Evolutionary conservation across 2,329 filamentous ascomycete genomes (phyloP).

Genomic region (Fusarium sulawesiense): DNA sequence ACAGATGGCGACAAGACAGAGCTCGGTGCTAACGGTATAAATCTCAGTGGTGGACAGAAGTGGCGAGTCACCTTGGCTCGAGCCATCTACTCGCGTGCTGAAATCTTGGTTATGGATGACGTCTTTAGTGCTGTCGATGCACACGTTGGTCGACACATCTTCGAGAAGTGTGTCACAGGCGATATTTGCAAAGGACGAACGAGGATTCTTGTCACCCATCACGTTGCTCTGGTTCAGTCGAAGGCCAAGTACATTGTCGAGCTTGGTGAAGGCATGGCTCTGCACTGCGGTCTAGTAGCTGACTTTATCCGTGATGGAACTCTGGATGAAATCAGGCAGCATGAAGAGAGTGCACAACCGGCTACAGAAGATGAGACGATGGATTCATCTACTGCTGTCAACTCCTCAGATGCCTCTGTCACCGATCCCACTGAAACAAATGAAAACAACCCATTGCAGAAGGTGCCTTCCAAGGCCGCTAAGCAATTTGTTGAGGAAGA

Average conservation of each 20-base stretch:
- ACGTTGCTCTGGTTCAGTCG: slow-evolving; percentile 76
- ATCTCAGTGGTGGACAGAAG: slow-evolving; percentile 84
- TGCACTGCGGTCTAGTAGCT: slow-evolving; percentile 72
- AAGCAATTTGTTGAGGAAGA: slow-evolving; percentile 84
- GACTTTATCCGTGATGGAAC: slow-evolving; percentile 71
- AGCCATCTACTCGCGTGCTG: slow-evolving; percentile 81
- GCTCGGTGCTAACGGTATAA: slow-evolving; percentile 86
- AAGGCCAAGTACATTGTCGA: slow-evolving; percentile 80
- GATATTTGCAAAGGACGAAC: slow-evolving; percentile 77
- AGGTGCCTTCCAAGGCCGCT: slow-evolving; percentile 63
- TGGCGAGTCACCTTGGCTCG: slow-evolving; percentile 85
- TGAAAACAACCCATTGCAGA: slow-evolving; percentile 59
- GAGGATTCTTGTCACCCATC: slow-evolving; percentile 83
- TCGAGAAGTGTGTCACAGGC: slow-evolving; percentile 79
- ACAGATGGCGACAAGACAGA: slow-evolving; percentile 82
- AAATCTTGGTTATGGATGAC: slow-evolving; percentile 82
- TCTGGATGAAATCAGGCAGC: slow-evolving; percentile 67
- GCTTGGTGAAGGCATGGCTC: slow-evolving; percentile 74
- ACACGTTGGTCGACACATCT: slow-evolving; percentile 82
- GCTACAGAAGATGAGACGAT: slow-evolving; percentile 61
- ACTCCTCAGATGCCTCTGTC: slow-evolving; percentile 63
- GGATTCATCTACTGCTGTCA: slow-evolving; percentile 60
- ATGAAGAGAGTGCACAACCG: slow-evolving; percentile 61
- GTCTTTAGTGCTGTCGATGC: slow-evolving; percentile 87
- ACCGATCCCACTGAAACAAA: slow-evolving; percentile 54